phyloP scores from a whole-genome alignment of 2,329 filamentous ascomycete species.

The Metarhizium rileyi region DNA sequence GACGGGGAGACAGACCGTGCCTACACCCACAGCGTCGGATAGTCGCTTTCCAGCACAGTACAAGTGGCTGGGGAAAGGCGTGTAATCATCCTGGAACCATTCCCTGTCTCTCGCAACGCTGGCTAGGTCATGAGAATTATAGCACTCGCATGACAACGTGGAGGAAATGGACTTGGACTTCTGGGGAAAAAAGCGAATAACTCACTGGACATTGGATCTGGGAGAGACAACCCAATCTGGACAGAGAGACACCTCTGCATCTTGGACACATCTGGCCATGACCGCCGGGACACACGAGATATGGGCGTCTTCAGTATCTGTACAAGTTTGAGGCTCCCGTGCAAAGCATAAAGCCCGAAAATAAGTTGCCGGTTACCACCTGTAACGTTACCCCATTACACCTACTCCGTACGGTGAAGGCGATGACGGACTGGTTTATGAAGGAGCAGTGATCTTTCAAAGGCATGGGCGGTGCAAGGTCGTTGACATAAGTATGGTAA shows the following conservation, averaged over 20 bases:
- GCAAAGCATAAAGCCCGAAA: too few species aligned
- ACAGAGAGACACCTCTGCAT: not conserved
- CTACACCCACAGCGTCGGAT: not conserved
- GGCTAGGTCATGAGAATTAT: not conserved
- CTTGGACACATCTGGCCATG: not conserved
- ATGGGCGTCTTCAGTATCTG: too few species aligned
- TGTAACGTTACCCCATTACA: too few species aligned
- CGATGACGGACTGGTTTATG: too few species aligned
- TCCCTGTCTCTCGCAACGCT: not conserved
- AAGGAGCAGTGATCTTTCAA: too few species aligned
- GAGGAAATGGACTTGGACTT: too few species aligned
- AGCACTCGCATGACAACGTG: not conserved
- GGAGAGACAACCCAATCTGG: not conserved
- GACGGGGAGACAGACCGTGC: too few species aligned
- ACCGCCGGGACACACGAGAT: not conserved
- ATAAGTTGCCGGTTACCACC: too few species aligned
- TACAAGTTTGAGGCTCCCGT: too few species aligned
- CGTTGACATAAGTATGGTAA: too few species aligned
- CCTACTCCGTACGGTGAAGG: too few species aligned
- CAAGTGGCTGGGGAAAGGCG: not conserved
- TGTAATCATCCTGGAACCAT: not conserved
- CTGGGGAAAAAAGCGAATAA: not conserved
- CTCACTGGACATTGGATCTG: not conserved
- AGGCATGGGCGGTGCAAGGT: too few species aligned
- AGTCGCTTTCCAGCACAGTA: not conserved